Evolutionary conservation across 1,139 yeast genomes (phyloP), one percentile per base, ranked within the genome.

Genomic region (Diutina sp.): DNA sequence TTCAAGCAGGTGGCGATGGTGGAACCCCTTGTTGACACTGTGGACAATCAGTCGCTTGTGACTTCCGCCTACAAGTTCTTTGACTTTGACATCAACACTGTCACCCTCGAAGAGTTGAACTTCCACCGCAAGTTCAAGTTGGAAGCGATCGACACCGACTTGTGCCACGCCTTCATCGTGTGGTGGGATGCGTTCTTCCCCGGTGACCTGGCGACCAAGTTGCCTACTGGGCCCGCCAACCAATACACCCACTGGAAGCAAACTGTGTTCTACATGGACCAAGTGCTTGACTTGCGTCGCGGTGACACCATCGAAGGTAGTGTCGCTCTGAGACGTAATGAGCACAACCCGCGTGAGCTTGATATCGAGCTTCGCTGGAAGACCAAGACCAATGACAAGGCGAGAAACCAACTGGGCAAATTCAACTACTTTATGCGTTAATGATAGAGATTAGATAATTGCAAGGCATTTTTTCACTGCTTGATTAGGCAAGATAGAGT

Each of bases 121-220:
- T 93, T 90, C 74, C 74, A 80, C 62, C 76, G 80, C 57, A 72
- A 80, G 30, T 91, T 90, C 71, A 74, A 80, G 59, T 72, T 93
- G 56, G 80, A 79, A 61, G 93, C 95, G 55, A 80, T 84, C 56
- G 84, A 91, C 66, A 83, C 82, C 65, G 99, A 93, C 65, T 74
- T 79, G 64, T 82, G 95, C 61, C 97, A 90, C 66, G 99, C 97
- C 44, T 75, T 88, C 61, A 84, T 95, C 61, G 87, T 91, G 29
- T 93, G 98, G 97, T 93, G 91, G 69, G 99, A 93, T 67, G 88
- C 91, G 66, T 90, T 82, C 63, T 93, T 93, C 80, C 88, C 90
- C 58, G 83, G 85, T 61, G 77, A 78, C 58, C 41, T 28, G 55
- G 83, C 82, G 62, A 83, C 85, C 54, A 75, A 75, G 46, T 86